These are phyloP conservation scores for Amborella trichopoda DNA, from an alignment of 164 flowering plant species.

Conservation along the genomic window DNA sequence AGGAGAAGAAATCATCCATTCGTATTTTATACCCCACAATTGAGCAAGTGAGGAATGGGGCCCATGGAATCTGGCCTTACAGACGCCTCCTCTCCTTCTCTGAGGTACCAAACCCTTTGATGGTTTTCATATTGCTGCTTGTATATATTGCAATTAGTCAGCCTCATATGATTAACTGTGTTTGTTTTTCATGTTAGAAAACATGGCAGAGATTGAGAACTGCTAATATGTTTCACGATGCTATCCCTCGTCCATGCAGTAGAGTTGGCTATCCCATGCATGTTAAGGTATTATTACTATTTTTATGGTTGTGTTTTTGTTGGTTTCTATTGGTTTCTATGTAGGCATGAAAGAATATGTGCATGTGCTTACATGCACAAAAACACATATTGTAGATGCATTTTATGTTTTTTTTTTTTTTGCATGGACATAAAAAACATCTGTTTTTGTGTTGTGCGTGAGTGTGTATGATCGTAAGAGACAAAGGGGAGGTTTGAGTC, in stretches of 20 bases:
- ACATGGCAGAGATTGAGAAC: slow-evolving; percentile 73
- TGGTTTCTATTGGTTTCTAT: no score
- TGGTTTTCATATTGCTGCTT: neutral
- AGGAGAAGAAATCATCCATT: slow-evolving; percentile 56
- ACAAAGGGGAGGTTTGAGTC: no score
- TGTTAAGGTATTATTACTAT: slow-evolving; percentile 42
- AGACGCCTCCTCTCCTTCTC: slow-evolving; percentile 65
- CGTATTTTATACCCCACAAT: slow-evolving; percentile 69
- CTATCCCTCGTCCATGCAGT: slow-evolving; percentile 33
- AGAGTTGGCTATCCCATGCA: slow-evolving; percentile 82
- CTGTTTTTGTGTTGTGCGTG: no score
- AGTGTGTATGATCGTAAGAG: no score
- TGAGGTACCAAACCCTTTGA: slow-evolving; percentile 37
- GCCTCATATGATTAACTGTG: neutral
- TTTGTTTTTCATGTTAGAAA: slow-evolving; percentile 28
- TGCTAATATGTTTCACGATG: slow-evolving; percentile 51
- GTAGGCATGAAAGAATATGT: no score
- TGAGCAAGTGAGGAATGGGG: slow-evolving; percentile 52
- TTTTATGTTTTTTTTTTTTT: no score
- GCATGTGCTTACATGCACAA: no score
- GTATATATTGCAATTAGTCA: neutral
- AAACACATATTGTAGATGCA: no score
- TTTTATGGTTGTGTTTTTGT: no score
- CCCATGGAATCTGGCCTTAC: slow-evolving; percentile 54
- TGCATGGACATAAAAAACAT: no score